Base-by-base conservation (phyloP, 1,284 basidiomycete genomes). In the Ceratobasidium sp. region DNA sequence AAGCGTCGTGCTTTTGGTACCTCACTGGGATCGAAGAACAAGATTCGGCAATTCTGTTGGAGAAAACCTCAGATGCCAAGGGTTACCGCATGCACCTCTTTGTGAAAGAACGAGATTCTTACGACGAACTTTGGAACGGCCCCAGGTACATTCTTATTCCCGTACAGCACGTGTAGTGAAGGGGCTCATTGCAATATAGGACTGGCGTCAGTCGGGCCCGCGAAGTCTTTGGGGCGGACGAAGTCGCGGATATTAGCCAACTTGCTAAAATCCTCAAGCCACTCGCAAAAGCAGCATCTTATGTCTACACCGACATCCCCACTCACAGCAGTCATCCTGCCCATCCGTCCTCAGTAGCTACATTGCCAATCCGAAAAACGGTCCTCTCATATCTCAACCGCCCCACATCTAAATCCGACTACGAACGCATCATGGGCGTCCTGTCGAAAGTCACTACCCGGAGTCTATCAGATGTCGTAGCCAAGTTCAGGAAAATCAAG, bases 11-110 rank as follows among this genome's bases (percentile, higher is more conserved):
- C 81, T 95, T 97, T 80, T 94, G 90, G 91, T 98, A 98, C 80
- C 84, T 98, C 13, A 96, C 96, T 0, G 97, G 98, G 6, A 98
- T 98, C 79, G 89, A 96, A 75, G 97, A 98, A 80, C 94, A 96
- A 0, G 92, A 98, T 75, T 89, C 96, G 14, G 95, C 94, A 0
- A 84, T 98, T 8, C 32, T 72, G 30, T 46, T 61, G 1, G 88
- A 91, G 79, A 91, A 90, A 76, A 83, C 83, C 32, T 89, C 90
- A 1, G 84, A 86, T 2, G 82, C 89, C 0, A 85, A 88, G 76
- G 96, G 96, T 0, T 98, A 97, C 83, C 87, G 85, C 74, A 96
- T 96, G 92, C 91, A 90, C 0, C 82, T 99, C 58, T 99, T 98
- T 80, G 92, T 90, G n/a, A 83, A 86, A 0, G 91, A 93, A 11